Conservation (phyloP, 192 early-diverging fungal genomes). For the Chytriomyces sp. region DNA sequence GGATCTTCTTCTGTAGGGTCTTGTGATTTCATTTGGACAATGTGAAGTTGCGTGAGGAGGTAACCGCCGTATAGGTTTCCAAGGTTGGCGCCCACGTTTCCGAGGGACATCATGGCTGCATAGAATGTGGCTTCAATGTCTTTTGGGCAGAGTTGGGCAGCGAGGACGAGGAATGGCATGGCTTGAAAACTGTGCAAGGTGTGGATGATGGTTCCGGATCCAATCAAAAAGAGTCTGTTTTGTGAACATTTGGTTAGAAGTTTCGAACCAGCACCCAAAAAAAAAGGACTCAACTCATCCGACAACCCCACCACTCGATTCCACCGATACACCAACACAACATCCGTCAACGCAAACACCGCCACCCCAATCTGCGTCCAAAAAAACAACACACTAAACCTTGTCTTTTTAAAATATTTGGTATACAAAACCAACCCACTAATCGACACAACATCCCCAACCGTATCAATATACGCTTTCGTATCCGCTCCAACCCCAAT, state of each 20-base stretch:
- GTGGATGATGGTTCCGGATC: slow-evolving; percentile 32
- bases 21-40: background rate
- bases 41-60: slow-evolving; percentile 25
- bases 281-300: slow-evolving; percentile 20
- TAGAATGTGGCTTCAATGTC: slow-evolving; percentile 45
- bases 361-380: slow-evolving; percentile 38
- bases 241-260: too few relatives aligned
- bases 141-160: slow-evolving; percentile 38
- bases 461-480: slow-evolving; percentile 36
- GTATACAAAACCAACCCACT: slow-evolving; percentile 35
- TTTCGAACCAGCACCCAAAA: too few relatives aligned
- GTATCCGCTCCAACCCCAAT: slow-evolving; percentile 34
- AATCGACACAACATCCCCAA: slow-evolving; percentile 29
- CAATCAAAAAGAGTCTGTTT: slow-evolving; percentile 32
- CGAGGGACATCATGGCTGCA: slow-evolving; percentile 34
- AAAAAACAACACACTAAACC: slow-evolving; percentile 33
- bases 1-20: slow-evolving; percentile 3
- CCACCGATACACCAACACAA: slow-evolving; percentile 32
- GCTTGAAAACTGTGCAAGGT: slow-evolving; percentile 33
- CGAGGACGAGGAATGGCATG: slow-evolving; percentile 42
- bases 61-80: slow-evolving; percentile 35
- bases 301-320: slow-evolving; percentile 21
- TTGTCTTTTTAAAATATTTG: slow-evolving; percentile 23
- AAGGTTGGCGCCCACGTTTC: slow-evolving; percentile 38
- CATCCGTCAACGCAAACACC: slow-evolving; percentile 31